Evolutionary conservation across 192 early-diverging fungal species (phyloP).

Genomic region (Linnemannia hyalina): DNA sequence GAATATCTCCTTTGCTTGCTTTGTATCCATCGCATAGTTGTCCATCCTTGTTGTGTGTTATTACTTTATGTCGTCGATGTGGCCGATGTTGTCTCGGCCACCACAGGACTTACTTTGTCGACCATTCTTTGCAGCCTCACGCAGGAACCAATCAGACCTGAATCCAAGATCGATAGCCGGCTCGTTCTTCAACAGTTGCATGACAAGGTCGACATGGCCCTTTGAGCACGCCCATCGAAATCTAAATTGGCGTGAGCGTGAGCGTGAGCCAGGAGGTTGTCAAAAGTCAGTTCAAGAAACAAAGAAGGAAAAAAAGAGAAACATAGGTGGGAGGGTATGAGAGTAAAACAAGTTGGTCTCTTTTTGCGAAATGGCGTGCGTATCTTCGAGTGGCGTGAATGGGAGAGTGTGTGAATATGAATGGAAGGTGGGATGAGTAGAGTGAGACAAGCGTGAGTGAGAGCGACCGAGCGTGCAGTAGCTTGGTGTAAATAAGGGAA

Average conservation of each 20-base stretch:
- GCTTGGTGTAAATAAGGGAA: background rate
- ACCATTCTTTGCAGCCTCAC: constrained; percentile 47
- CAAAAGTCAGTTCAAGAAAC: background rate
- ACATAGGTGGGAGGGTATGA: background rate
- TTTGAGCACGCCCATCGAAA: constrained; percentile 56
- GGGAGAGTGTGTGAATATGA: background rate
- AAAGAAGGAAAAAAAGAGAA: background rate
- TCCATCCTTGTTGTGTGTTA: too few species aligned
- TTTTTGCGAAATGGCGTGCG: background rate
- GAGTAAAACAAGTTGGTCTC: background rate
- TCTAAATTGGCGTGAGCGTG: constrained; percentile 5
- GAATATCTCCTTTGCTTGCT: too few species aligned
- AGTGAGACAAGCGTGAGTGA: background rate
- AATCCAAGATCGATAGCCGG: constrained; percentile 37
- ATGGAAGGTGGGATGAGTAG: background rate
- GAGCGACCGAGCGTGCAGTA: constrained; percentile 1
- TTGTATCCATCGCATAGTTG: too few species aligned
- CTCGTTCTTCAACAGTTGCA: constrained; percentile 21
- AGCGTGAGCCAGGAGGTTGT: background rate
- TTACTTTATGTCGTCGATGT: too few species aligned
- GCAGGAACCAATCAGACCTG: constrained; percentile 46
- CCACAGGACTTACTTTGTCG: constrained; percentile 23
- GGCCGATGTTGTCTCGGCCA: background rate
- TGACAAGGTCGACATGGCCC: constrained; percentile 32
- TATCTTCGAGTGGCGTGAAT: background rate